Conservation (phyloP, 2,329 filamentous ascomycete species). For the Chaetomium sp. region DNA sequence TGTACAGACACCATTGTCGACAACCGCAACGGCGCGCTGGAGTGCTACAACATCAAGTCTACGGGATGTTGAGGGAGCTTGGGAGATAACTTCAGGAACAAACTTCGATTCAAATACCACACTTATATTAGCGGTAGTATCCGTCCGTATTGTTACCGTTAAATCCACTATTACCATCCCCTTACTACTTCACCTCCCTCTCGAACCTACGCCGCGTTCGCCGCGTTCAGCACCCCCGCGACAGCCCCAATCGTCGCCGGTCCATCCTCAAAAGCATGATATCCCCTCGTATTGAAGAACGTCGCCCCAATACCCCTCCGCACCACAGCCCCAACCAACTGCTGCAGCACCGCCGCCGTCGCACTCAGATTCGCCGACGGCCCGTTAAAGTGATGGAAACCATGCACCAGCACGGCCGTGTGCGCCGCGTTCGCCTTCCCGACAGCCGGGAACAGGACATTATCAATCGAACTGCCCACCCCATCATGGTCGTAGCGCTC, state of each 20-base stretch:
- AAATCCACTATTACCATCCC: neutral
- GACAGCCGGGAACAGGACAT: slow-evolving; percentile 15
- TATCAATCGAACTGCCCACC: slow-evolving; percentile 14
- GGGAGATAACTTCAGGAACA: neutral
- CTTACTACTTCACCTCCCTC: neutral
- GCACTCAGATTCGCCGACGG: slow-evolving; percentile 15
- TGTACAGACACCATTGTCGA: slow-evolving; percentile 32
- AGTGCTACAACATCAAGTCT: slow-evolving; percentile 29
- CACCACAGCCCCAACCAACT: slow-evolving; percentile 19
- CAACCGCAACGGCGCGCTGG: slow-evolving; percentile 33
- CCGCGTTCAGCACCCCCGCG: slow-evolving; percentile 11
- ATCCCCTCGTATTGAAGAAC: slow-evolving; percentile 24
- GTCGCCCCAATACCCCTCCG: slow-evolving; percentile 17
- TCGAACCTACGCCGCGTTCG: slow-evolving; percentile 9
- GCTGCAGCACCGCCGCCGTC: slow-evolving; percentile 2
- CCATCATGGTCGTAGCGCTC: slow-evolving; percentile 24
- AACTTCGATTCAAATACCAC: neutral
- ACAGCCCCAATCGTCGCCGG: slow-evolving; percentile 22
- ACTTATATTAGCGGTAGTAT: neutral
- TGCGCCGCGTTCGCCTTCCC: slow-evolving; percentile 2
- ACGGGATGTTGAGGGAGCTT: slow-evolving; percentile 23
- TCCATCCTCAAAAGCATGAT: slow-evolving; percentile 16
- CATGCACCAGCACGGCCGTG: slow-evolving; percentile 23
- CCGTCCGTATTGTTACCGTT: neutral
- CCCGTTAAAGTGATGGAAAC: slow-evolving; percentile 22